phyloP scores from a whole-genome alignment of 305 asterid species.

The Fraxinus angustifolia region DNA sequence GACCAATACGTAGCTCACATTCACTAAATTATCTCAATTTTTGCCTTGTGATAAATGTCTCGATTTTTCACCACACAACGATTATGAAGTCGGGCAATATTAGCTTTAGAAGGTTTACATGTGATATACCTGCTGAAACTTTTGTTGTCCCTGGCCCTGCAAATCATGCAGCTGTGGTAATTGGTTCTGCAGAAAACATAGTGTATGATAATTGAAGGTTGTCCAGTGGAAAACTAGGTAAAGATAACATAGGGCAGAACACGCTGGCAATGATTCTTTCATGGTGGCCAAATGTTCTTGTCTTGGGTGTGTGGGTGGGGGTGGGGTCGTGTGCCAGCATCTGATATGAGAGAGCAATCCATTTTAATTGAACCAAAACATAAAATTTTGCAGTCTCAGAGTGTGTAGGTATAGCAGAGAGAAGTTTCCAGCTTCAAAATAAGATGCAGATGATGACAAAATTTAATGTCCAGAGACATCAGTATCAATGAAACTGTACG shows the following conservation, averaged over 20 bases:
- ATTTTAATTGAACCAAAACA: background rate
- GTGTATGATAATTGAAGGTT: slow-evolving; percentile 17
- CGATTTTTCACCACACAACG: slow-evolving; percentile 13
- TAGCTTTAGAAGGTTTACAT: slow-evolving; percentile 4
- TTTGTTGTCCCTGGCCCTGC: slow-evolving; percentile 66
- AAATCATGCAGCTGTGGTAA: slow-evolving; percentile 68
- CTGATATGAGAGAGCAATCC: background rate
- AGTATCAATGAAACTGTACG: background rate
- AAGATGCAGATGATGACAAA: slow-evolving; percentile 9
- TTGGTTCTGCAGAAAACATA: slow-evolving; percentile 54
- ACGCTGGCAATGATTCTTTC: background rate
- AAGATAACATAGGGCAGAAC: background rate
- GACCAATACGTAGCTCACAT: background rate
- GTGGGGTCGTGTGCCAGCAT: background rate
- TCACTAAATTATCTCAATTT: slow-evolving; percentile 7
- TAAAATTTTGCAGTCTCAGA: background rate
- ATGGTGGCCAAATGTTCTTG: background rate
- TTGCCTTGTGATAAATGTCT: slow-evolving; percentile 6
- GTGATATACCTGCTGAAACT: slow-evolving; percentile 57
- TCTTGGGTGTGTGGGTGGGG: background rate
- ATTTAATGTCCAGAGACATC: background rate
- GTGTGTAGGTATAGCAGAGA: slow-evolving; percentile 5
- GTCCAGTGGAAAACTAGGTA: background rate
- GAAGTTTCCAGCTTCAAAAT: background rate
- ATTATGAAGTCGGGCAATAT: slow-evolving; percentile 9